Base-by-base conservation (phyloP, 1,139 yeast species). In the Kodamaea ohmeri region DNA sequence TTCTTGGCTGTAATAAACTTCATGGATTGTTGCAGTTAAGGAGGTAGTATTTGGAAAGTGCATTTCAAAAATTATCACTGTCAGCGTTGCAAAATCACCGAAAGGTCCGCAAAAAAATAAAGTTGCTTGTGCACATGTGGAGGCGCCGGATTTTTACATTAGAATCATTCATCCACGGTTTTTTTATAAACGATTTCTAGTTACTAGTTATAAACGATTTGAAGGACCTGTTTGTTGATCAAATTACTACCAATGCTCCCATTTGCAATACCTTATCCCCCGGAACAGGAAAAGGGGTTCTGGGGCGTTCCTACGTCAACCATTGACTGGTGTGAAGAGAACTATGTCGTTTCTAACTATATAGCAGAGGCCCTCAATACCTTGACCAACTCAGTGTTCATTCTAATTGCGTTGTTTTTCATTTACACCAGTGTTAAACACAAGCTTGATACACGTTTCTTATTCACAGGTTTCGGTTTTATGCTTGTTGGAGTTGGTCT, bases 281-380 rank as follows among this genome's bases (percentile, higher is more conserved):
- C 68, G 18, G 76, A 71, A 44, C 70, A 65, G 43, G 35, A 43
- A 18, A 44, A 60, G 33, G 77, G 77, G 8, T 71, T 49, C 49
- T 71, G 77, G 77, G 77, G 77, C 2, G 50, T 53, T n/a, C 72
- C 73, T 8, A 69, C 76, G 4, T 67, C 95, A 22, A 87, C 96
- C 21, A 89, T 89, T 38, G 97, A 89, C 55, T 89, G 97, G 97
- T 89, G 97, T 63, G 97, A 89, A 60, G 97, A 89, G 57, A 90
- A 89, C 63, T 89, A 89, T 56, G 92, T 88, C 8, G 85, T 89
- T 7, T 76, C 90, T n/a, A 71, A 71, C 14, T 89, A 83, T 52
- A 71, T 89, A 39, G 96, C 96, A n/a, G 97, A 89, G 58, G 83
- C 87, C 40, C 70, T 89, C 42, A 89, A 89, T 55, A 85, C 96